Percentiles rank a stretch among this genome's conserved stretches.
Conservation (phyloP, 768 basidiomycete species). For the Psilocybe subaeruginosa region DNA sequence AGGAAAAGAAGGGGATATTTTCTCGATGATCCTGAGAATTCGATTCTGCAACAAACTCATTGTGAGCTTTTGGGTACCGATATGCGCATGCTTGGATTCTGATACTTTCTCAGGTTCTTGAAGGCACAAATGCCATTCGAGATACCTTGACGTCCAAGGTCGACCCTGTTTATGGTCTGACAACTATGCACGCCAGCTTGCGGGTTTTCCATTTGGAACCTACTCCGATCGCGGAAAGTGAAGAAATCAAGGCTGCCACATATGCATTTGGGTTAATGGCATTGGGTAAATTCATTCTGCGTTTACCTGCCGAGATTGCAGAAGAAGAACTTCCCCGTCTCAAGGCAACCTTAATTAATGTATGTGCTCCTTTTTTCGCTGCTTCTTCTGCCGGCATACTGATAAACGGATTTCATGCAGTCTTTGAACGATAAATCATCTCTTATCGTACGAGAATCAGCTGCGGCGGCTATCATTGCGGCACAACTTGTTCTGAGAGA, state of each 20-base stretch:
- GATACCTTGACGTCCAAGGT: slow-evolving; percentile 71
- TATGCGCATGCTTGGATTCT: slow-evolving; percentile 1
- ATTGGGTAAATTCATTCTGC: slow-evolving; percentile 80
- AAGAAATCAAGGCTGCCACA: slow-evolving; percentile 61
- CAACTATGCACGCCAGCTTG: slow-evolving; percentile 77
- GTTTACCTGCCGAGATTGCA: slow-evolving; percentile 80
- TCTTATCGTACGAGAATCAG: slow-evolving; percentile 82
- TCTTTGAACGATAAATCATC: slow-evolving; percentile 73
- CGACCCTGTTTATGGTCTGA: slow-evolving; percentile 85
- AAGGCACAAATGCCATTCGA: slow-evolving; percentile 82
- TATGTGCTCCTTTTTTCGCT: slow-evolving; percentile 34
- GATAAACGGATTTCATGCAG: slow-evolving; percentile 34
- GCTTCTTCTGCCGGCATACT: background rate
- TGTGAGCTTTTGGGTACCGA: slow-evolving; percentile 43
- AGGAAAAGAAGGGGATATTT: slow-evolving; percentile 78
- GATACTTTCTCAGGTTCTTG: slow-evolving; percentile 61
- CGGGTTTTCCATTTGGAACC: slow-evolving; percentile 63
- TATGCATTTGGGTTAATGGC: slow-evolving; percentile 86
- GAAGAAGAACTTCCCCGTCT: slow-evolving; percentile 87
- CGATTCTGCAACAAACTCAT: slow-evolving; percentile 74
- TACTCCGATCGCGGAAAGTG: slow-evolving; percentile 42
- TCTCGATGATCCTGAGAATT: slow-evolving; percentile 68
- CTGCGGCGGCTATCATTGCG: slow-evolving; percentile 80
- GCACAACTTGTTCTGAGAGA: slow-evolving; percentile 83
- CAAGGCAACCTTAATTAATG: slow-evolving; percentile 68